Evolutionary conservation across 352 stramenopile species (phyloP), one percentile per base, ranked within the genome.

Genomic region (Blastocystis hominis): DNA sequence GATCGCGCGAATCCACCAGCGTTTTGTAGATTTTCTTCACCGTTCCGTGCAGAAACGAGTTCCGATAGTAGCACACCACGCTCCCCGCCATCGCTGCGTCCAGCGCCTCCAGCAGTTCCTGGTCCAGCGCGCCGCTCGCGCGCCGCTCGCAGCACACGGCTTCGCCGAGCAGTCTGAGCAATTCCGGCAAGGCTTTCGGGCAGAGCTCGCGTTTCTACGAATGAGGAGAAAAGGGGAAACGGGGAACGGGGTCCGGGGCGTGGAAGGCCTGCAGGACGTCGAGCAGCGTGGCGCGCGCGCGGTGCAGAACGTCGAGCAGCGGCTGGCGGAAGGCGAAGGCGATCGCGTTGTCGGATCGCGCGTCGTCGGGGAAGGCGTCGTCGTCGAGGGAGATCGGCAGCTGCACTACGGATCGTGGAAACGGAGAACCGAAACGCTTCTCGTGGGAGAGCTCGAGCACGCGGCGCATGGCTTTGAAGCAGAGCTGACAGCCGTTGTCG

Each of bases 11-110:
- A 9, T 66, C 34, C 17, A 84, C 30, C 47, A 68, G 44, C 54
- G 50, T 53, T 9, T 53, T 47, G 36, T 84, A 84, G 50, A 84
- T 66, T 3, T 53, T 47, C 56, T 84, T 84, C 50, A 61, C 72
- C 24, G n/a, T 15, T 17, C 72, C 56, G 50, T 84, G 72, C 36
- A 84, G 72, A n/a, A 69, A 38, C 72, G 72, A 84, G 36, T 34
- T 54, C 72, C n/a, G 17, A 13, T 47, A 17, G 50, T 66, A 84
- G 38, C 20, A 20, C 1, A 17, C 24, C 36, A 84, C 44, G 36
- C 17, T 44, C 10, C 3, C 6, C 3, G 53, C 55, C 24, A 84
- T n/a, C 20, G 54, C 72, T 13, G 24, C 47, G 0, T 84, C 72
- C 24, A 64, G 13, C 15, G 34, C 44, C 10, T 42, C 2, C 50